These are phyloP conservation scores for Erigeron philadelphicus DNA, from an alignment of 140 eudicot genomes.

Conservation along the genomic window DNA sequence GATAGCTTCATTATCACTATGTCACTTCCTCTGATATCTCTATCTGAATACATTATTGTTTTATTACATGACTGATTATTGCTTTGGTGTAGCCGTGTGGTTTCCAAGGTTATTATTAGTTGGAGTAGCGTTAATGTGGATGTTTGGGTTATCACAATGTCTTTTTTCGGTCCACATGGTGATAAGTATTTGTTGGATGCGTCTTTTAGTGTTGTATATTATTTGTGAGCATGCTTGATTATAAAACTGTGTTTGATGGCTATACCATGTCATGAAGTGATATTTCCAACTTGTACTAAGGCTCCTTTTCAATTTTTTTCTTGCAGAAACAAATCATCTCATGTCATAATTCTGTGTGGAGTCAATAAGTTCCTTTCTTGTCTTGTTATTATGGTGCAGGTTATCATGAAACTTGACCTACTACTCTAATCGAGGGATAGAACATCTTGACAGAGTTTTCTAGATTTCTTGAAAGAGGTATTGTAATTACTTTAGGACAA, in stretches of 20 bases:
- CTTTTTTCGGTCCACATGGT: not conserved
- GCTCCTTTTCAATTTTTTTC: constrained; percentile 16
- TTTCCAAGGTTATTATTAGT: not conserved
- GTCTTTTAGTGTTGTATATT: not conserved
- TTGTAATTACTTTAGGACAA: constrained; percentile 8
- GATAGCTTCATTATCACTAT: not conserved
- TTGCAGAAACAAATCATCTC: constrained; percentile 26
- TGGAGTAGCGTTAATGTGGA: constrained; percentile 1
- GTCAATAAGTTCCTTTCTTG: not conserved
- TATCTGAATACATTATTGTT: not conserved
- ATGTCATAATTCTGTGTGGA: constrained; percentile 2
- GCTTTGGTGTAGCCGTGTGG: not conserved
- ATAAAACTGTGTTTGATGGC: constrained; percentile 4
- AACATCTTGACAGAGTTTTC: not conserved
- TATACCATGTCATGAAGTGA: constrained; percentile 6
- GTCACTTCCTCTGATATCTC: not conserved
- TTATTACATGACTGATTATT: not conserved
- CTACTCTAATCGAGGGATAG: constrained; percentile 1
- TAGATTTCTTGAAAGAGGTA: not conserved
- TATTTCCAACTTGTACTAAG: constrained; percentile 14
- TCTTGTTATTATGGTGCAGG: constrained; percentile 3
- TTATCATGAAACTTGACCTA: not conserved
- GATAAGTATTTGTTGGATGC: not conserved
- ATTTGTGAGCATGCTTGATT: not conserved
- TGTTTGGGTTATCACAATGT: not conserved